Conservation (phyloP, 1,284 basidiomycete genomes). For the Neolentinus lepideus region DNA sequence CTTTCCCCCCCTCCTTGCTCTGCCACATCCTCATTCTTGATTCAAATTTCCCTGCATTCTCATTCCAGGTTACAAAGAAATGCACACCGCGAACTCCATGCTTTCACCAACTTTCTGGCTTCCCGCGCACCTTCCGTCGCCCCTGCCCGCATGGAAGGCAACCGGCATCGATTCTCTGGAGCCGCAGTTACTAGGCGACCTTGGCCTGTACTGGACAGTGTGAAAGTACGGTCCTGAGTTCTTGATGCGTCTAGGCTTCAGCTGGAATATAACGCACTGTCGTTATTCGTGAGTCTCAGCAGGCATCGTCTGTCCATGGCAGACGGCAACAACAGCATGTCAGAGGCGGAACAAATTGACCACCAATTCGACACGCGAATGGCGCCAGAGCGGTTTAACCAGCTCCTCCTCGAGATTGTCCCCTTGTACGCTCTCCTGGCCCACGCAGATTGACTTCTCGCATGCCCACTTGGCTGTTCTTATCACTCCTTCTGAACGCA, state of each 20-base stretch:
- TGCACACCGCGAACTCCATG: conserved; percentile 3
- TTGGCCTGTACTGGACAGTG: conserved; percentile 6
- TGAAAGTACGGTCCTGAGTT: not conserved
- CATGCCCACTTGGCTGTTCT: too few relatives aligned
- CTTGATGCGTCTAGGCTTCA: conserved; percentile 3
- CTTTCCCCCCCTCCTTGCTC: too few relatives aligned
- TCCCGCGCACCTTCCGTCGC: not conserved
- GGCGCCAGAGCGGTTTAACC: conserved; percentile 3
- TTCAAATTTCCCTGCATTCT: not conserved
- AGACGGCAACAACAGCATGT: conserved; percentile 6
- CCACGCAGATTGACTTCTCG: too few relatives aligned
- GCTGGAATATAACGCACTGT: conserved; percentile 7
- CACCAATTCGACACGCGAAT: not conserved
- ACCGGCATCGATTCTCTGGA: not conserved
- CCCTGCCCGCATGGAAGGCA: not conserved
- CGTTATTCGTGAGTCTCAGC: conserved; percentile 4
- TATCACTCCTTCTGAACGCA: too few relatives aligned
- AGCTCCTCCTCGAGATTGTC: conserved; percentile 5
- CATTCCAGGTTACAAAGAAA: conserved; percentile 2
- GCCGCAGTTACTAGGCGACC: conserved; percentile 6
- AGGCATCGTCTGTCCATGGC: conserved; percentile 5
- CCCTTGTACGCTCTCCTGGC: conserved; percentile 5
- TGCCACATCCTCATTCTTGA: not conserved
- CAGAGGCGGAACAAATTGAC: conserved; percentile 3
- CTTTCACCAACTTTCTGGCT: conserved; percentile 1